These are phyloP conservation scores for Populus simonii DNA, from an alignment of 345 rosid genomes.

Conservation along the genomic window DNA sequence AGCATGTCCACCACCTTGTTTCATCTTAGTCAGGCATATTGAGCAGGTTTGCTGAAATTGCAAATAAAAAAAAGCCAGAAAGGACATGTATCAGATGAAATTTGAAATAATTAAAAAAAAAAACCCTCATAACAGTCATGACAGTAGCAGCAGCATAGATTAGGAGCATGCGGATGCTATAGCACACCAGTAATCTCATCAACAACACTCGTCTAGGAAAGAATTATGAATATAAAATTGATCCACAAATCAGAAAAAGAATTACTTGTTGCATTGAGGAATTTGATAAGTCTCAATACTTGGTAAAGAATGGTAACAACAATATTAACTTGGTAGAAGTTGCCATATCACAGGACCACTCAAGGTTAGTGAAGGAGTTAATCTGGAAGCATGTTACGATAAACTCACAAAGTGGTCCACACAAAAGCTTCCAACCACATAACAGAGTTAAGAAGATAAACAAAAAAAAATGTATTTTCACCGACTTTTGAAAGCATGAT, in stretches of 20 bases:
- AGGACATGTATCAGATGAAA: neutral
- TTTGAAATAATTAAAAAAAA: neutral
- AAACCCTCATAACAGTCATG: neutral
- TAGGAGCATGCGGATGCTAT: neutral
- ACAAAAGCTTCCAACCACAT: neutral
- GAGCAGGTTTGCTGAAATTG: conserved; percentile 69
- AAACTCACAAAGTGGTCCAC: neutral
- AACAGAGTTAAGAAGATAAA: neutral
- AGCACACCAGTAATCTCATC: neutral
- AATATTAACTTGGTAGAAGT: neutral
- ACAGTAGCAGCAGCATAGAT: neutral
- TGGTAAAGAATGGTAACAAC: neutral
- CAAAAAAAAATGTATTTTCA: neutral
- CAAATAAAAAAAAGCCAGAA: conserved; percentile 1
- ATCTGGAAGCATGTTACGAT: neutral
- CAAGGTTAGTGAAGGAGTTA: neutral
- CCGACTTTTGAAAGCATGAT: too few relatives aligned
- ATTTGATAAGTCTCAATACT: neutral
- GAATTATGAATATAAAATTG: neutral
- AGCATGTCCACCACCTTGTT: conserved; percentile 84
- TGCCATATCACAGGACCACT: neutral
- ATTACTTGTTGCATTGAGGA: neutral
- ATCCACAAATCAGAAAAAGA: neutral
- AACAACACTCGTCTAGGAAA: neutral
- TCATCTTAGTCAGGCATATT: conserved; percentile 83